Evolutionary conservation across 2,329 filamentous ascomycete species (phyloP).

Genomic region (Fusarium armeniacum): DNA sequence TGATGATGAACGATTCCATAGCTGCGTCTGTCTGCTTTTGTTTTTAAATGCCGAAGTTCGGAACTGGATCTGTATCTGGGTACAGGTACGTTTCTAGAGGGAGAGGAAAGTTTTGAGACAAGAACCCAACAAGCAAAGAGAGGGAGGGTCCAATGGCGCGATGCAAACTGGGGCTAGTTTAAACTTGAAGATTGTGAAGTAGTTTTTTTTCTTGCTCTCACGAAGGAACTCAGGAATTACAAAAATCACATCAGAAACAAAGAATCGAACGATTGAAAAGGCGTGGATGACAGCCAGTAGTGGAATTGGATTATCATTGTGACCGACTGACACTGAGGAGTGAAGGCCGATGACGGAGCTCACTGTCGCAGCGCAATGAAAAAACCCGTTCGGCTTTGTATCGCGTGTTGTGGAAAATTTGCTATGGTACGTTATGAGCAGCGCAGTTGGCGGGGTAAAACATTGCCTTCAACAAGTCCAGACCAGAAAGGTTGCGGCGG

Average conservation of each 20-base stretch:
- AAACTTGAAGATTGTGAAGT: conserved; percentile 11
- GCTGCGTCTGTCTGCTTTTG: conserved; percentile 43
- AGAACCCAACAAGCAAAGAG: conserved; percentile 16
- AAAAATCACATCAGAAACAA: conserved; percentile 4
- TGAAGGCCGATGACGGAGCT: conserved; percentile 43
- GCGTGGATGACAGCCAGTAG: conserved; percentile 14
- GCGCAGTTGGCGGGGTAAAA: conserved; percentile 40
- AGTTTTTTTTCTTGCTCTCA: neutral
- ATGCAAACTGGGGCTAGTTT: conserved; percentile 35
- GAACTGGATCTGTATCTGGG: conserved; percentile 15
- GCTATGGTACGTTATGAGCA: conserved; percentile 3
- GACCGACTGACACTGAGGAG: conserved; percentile 14
- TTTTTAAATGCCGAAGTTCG: conserved; percentile 30
- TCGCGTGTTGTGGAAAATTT: conserved; percentile 27
- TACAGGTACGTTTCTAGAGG: neutral
- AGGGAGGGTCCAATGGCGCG: conserved; percentile 39
- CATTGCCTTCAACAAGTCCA: conserved; percentile 10
- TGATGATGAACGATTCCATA: conserved; percentile 77
- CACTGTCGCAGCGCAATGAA: neutral
- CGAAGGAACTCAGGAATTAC: conserved; percentile 18
- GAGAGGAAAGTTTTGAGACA: conserved; percentile 28
- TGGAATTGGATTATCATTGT: conserved; percentile 23
- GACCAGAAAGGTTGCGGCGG: conserved; percentile 13
- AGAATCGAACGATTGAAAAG: conserved; percentile 12
- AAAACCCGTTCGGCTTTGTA: conserved; percentile 19